phyloP scores from a whole-genome alignment of 1,284 basidiomycete genomes.

The Papiliotrema flavescens region DNA sequence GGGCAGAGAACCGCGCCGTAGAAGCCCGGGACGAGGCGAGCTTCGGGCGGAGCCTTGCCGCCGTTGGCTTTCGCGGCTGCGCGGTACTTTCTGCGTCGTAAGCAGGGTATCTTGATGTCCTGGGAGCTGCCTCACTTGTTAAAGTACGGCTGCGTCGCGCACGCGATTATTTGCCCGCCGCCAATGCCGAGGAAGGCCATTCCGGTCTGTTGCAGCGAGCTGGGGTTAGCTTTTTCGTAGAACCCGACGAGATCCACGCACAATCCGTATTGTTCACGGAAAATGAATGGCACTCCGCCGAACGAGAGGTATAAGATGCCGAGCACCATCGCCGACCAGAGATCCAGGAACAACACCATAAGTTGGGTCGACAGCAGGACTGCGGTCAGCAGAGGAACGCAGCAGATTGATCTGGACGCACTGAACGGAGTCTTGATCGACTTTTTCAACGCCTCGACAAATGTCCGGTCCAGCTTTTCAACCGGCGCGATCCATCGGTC shows the following conservation, averaged over 20 bases:
- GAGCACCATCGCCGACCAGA: slow-evolving; percentile 62
- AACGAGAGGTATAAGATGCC: slow-evolving; percentile 74
- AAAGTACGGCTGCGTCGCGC: slow-evolving; percentile 62
- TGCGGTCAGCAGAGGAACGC: slow-evolving; percentile 34
- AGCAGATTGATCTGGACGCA: slow-evolving; percentile 48
- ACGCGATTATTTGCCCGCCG: slow-evolving; percentile 60
- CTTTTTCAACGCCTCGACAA: slow-evolving; percentile 54
- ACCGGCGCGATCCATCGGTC: slow-evolving; percentile 58
- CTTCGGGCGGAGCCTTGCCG: slow-evolving; percentile 64
- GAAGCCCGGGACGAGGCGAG: slow-evolving; percentile 63
- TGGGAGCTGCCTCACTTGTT: slow-evolving; percentile 51
- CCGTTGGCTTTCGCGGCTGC: slow-evolving; percentile 41
- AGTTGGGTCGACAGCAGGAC: slow-evolving; percentile 66
- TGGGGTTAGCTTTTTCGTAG: slow-evolving; percentile 4
- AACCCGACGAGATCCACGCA: slow-evolving; percentile 12
- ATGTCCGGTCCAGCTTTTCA: slow-evolving; percentile 53
- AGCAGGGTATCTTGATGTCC: background rate
- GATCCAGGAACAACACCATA: slow-evolving; percentile 69
- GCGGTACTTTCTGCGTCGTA: slow-evolving; percentile 23
- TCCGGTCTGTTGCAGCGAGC: slow-evolving; percentile 58
- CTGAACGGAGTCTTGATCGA: slow-evolving; percentile 69
- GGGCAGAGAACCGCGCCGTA: slow-evolving; percentile 66
- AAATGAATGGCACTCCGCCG: slow-evolving; percentile 63
- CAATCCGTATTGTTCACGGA: slow-evolving; percentile 60
- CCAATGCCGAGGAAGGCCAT: slow-evolving; percentile 70